Evolutionary conservation across 1,284 basidiomycete genomes (phyloP), one percentile per base, ranked within the genome.

Genomic region (Ceraceosorus guamensis): DNA sequence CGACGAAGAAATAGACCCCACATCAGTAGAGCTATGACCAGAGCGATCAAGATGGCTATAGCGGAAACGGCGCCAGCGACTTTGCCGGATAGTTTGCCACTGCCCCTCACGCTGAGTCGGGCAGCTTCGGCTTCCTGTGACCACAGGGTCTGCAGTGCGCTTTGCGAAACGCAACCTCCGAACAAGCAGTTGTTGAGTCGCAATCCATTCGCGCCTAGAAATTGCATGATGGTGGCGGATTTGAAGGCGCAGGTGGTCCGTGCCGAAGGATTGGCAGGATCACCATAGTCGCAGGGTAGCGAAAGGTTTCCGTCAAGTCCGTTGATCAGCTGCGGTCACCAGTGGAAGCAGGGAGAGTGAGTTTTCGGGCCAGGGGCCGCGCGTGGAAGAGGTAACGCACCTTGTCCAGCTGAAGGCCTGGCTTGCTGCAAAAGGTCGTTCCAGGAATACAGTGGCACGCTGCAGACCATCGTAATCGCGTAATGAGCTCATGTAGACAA

Each of bases 381-480:
- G 24, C 3, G 24, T 24, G 24, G 24, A 24, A 24, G 24, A 24
- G 24, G 24, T 3, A 24, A 24, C 24, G 24, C 24, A 24, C 52
- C 31, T 57, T 48, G 6, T 57, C 55, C 3, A 70, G 65, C 48
- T 63, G 53, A 44, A 49, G 43, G 4, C 61, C 59, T 7, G 30
- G 16, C 7, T 30, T 45, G 4, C 62, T 60, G 48, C 69, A 71
- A 52, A 71, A 61, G 30, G 46, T 50, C 32, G 63, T 61, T 11
- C 61, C 59, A 30, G 67, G 62, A 6, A 68, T 62, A 56, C 69
- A 71, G 57, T 60, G 60, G 61, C 69, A 71, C n/a, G 65, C 24
- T 24, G 24, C 24, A 24, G 24, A 24, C 24, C 24, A 1, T 3
- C 24, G 24, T 24, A 24, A 24, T 24, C 24, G 24, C 24, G 3